Evolutionary conservation across 345 rosid genomes (phyloP).

Genomic region (Alliaria petiolata): DNA sequence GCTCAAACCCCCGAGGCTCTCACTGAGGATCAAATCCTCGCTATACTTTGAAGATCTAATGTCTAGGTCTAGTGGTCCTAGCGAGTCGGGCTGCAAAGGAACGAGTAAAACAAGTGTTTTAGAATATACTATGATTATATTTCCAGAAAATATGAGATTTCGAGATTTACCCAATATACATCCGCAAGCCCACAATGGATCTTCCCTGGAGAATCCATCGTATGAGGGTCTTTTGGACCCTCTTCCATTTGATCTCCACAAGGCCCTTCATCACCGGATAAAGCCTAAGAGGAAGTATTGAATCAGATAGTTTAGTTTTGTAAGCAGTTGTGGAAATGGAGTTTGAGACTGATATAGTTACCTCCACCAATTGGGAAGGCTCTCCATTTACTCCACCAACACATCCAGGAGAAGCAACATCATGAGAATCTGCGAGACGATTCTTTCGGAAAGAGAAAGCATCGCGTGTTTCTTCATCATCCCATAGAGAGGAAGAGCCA

Average conservation of each 20-base stretch:
- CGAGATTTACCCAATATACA: conserved; percentile 66
- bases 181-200: conserved; percentile 60
- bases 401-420: conserved; percentile 31
- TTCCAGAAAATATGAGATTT: background rate
- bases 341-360: conserved; percentile 16
- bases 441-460: conserved; percentile 77
- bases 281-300: conserved; percentile 38
- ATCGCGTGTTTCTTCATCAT: conserved; percentile 97
- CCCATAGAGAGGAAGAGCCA: conserved; percentile 78
- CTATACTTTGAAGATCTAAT: conserved; percentile 61
- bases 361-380: conserved; percentile 42
- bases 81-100: conserved; percentile 83
- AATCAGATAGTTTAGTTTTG: conserved; percentile 1
- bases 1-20: conserved; percentile 83
- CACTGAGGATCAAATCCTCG: conserved; percentile 64
- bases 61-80: conserved; percentile 81
- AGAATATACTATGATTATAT: no score
- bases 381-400: conserved; percentile 30
- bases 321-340: background rate
- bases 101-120: conserved; percentile 5
- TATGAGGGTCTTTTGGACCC: conserved; percentile 35
- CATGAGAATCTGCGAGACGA: conserved; percentile 35
- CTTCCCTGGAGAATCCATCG: conserved; percentile 41
- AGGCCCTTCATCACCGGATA: conserved; percentile 32
- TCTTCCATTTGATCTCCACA: conserved; percentile 45